Percentiles rank a stretch among this genome's conserved stretches.
phyloP scores from a whole-genome alignment of 257 asterid genomes.

The Prunella vulgaris region DNA sequence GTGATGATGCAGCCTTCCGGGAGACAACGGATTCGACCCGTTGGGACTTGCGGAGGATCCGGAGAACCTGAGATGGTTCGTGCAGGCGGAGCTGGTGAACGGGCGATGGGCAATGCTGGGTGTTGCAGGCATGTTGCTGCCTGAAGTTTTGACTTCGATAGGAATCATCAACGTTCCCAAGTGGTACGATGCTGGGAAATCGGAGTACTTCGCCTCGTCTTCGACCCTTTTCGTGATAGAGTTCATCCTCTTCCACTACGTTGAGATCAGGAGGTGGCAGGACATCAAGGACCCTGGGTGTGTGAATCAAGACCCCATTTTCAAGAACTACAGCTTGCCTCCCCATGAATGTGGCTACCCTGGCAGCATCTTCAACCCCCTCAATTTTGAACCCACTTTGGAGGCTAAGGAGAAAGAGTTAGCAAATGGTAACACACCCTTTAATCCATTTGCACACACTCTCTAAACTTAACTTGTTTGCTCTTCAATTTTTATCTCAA shows the following conservation, averaged over 20 bases:
- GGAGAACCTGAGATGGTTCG: slow-evolving; percentile 68
- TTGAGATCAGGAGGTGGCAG: slow-evolving; percentile 96
- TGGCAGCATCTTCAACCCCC: slow-evolving; percentile 85
- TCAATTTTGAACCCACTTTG: slow-evolving; percentile 64
- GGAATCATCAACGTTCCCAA: slow-evolving; percentile 76
- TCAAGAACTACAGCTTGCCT: slow-evolving; percentile 80
- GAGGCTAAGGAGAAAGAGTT: slow-evolving; percentile 95
- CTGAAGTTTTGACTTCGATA: slow-evolving; percentile 59
- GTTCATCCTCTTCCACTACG: slow-evolving; percentile 93
- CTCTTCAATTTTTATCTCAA: too few relatives aligned
- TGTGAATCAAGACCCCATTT: slow-evolving; percentile 91
- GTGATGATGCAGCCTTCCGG: slow-evolving; percentile 50
- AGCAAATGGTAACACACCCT: slow-evolving; percentile 56
- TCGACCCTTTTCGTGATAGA: slow-evolving; percentile 84
- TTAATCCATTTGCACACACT: too few relatives aligned
- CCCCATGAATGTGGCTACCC: slow-evolving; percentile 85
- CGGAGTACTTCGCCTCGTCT: slow-evolving; percentile 78
- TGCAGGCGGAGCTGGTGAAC: slow-evolving; percentile 90
- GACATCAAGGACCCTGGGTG: slow-evolving; percentile 94
- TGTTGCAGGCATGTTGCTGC: slow-evolving; percentile 84
- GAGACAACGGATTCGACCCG: slow-evolving; percentile 93
- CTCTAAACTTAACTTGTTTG: too few relatives aligned
- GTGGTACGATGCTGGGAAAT: slow-evolving; percentile 89
- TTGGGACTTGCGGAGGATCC: slow-evolving; percentile 88
- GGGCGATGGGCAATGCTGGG: slow-evolving; percentile 97